Evolutionary conservation across 2,329 filamentous ascomycete species (phyloP).

Genomic region (Xylaria sp.): DNA sequence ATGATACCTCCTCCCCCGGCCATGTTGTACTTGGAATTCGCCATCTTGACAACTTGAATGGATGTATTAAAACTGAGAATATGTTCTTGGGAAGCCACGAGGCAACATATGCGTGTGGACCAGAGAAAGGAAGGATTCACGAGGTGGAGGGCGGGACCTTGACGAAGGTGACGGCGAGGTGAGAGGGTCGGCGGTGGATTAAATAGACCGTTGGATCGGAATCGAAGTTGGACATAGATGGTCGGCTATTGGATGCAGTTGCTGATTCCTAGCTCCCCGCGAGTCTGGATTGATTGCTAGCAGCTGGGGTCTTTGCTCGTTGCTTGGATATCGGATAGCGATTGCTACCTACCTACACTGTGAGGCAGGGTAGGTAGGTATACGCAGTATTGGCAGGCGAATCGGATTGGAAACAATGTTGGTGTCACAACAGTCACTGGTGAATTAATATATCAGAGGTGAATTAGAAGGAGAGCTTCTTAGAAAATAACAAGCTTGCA

Average conservation of each 20-base stretch:
- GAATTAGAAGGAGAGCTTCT: neutral
- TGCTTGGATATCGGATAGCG: neutral
- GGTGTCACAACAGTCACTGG: neutral
- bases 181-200: neutral
- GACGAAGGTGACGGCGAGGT: neutral
- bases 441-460: neutral
- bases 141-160: neutral
- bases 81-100: neutral
- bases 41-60: conserved; percentile 13
- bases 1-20: conserved; percentile 38
- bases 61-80: neutral
- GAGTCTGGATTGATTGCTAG: neutral
- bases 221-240: neutral
- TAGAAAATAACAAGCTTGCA: neutral
- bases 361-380: neutral
- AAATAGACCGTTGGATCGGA: neutral
- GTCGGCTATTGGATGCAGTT: neutral
- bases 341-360: neutral
- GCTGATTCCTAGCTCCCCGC: neutral
- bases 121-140: neutral
- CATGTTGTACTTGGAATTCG: conserved; percentile 6
- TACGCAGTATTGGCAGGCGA: no score
- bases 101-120: neutral
- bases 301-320: neutral
- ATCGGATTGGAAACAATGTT: neutral